These are phyloP conservation scores for Naganishia sp. DNA, from an alignment of 1,284 basidiomycete species.

Conservation along the genomic window DNA sequence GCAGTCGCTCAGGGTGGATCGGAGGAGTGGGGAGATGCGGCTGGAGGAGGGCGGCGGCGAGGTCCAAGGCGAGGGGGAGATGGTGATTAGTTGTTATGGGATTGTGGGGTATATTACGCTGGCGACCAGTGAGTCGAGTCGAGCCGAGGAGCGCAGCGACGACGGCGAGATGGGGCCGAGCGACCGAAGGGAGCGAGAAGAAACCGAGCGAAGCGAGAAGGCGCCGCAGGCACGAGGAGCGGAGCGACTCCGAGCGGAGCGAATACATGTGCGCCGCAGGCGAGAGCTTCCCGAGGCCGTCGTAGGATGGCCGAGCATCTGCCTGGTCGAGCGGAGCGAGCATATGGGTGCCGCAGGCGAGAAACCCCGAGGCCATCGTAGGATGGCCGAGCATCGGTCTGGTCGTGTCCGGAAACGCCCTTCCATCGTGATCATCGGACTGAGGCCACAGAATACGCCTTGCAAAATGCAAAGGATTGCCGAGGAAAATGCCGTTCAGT, in stretches of 20 bases:
- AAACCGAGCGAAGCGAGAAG: neutral
- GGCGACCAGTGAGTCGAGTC: conserved; percentile 68
- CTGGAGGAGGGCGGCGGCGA: conserved; percentile 32
- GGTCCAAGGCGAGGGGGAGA: conserved; percentile 53
- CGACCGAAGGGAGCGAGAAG: too few relatives aligned
- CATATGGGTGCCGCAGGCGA: too few relatives aligned
- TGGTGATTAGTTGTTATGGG: conserved; percentile 65
- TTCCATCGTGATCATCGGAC: too few relatives aligned
- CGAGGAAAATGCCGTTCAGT: too few relatives aligned
- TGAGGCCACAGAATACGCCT: too few relatives aligned
- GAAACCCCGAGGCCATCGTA: too few relatives aligned
- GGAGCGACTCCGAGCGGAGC: neutral
- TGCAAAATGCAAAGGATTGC: too few relatives aligned
- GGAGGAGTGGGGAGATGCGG: conserved; percentile 44
- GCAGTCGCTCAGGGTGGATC: conserved; percentile 54
- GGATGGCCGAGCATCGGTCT: too few relatives aligned
- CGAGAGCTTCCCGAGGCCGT: neutral
- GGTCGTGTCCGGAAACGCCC: too few relatives aligned
- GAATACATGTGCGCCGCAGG: neutral
- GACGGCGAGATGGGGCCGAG: neutral
- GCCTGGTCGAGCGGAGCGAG: too few relatives aligned
- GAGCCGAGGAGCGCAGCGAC: neutral
- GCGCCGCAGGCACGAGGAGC: neutral
- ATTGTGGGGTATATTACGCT: conserved; percentile 83
- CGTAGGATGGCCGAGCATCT: too few relatives aligned